Evolutionary conservation across 2,329 filamentous ascomycete species (phyloP), one percentile per base, ranked within the genome.

Genomic region (Nannizziopsis barbatae): DNA sequence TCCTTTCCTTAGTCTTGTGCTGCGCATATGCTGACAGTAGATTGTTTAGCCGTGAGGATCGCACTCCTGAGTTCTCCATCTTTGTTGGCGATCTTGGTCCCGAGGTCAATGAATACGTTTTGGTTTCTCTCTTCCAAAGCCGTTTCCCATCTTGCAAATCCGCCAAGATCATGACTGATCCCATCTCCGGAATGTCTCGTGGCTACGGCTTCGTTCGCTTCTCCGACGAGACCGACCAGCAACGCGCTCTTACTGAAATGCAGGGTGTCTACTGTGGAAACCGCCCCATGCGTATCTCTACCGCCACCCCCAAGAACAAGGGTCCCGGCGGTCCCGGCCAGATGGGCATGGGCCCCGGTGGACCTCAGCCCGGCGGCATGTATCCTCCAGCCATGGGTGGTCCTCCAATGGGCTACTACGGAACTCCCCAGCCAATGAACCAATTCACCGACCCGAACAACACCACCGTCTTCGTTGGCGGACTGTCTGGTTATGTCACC

Each of bases 401-500:
- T 58, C 46, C 43, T n/a, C 80, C 81, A 50, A 79, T 84, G 71
- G 75, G 76, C 53, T 81, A 80, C 62, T 81, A 80, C 63, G 80
- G 78, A 53, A 74, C 79, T 57, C 80, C 80, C 54, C 82, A 86
- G 68, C 82, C 83, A 56, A 96, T 98, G 92, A 98, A 98, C 73
- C 92, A 98, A 72, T 98, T 98, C 75, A 98, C 92, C 33, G 92
- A 98, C 62, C 92, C 92, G 10, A 98, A 98, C 79, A 98, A 98
- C 74, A 98, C 92, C 14, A 98, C 92, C 15, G 92, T 98, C 54
- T 98, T 98, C 61, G 92, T 98, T 48, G 92, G 92, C 57, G 92
- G 92, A 47, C 80, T 98, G 4, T 95, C 89, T 33, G 92, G 92
- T 56, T 98, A 98, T 62, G 92, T 98, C 54, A 98, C 92, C 42